Conservation (phyloP, 2,329 filamentous ascomycete species). For the Aureobasidium pullulans region DNA sequence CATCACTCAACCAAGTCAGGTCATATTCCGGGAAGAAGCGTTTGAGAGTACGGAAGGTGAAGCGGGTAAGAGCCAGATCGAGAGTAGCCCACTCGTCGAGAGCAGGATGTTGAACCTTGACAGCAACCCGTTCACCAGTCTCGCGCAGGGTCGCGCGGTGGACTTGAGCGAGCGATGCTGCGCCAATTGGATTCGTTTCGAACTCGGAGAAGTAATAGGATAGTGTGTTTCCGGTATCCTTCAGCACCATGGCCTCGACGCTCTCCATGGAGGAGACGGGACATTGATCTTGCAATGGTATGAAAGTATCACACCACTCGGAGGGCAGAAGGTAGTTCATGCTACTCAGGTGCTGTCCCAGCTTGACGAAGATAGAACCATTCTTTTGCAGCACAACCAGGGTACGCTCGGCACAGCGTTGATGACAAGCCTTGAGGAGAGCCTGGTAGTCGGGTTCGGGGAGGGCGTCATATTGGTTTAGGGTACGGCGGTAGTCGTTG, state of each 20-base stretch:
- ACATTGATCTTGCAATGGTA: constrained; percentile 92
- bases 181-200: constrained; percentile 71
- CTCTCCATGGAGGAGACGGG: constrained; percentile 85
- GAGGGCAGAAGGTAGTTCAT: constrained; percentile 88
- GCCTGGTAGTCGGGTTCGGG: constrained; percentile 56
- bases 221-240: constrained; percentile 72
- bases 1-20: constrained; percentile 85
- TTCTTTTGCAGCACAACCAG: constrained; percentile 86
- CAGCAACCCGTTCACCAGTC: constrained; percentile 78
- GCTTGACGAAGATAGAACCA: constrained; percentile 96
- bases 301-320: constrained; percentile 94
- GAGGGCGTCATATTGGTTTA: constrained; percentile 62
- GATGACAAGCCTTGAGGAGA: constrained; percentile 76
- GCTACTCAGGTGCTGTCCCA: constrained; percentile 91
- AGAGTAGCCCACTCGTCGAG: constrained; percentile 85
- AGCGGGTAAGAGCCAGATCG: constrained; percentile 77
- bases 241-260: constrained; percentile 76
- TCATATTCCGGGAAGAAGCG: constrained; percentile 96
- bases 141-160: constrained; percentile 79
- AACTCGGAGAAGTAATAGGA: constrained; percentile 84
- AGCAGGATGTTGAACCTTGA: constrained; percentile 91
- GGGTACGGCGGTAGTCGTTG: constrained; percentile 78
- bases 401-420: constrained; percentile 84
- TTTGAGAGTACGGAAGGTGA: constrained; percentile 85
- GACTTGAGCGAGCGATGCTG: constrained; percentile 89